phyloP scores from a whole-genome alignment of 202 grass and related monocot genomes.

The Brachypodium distachyon region DNA sequence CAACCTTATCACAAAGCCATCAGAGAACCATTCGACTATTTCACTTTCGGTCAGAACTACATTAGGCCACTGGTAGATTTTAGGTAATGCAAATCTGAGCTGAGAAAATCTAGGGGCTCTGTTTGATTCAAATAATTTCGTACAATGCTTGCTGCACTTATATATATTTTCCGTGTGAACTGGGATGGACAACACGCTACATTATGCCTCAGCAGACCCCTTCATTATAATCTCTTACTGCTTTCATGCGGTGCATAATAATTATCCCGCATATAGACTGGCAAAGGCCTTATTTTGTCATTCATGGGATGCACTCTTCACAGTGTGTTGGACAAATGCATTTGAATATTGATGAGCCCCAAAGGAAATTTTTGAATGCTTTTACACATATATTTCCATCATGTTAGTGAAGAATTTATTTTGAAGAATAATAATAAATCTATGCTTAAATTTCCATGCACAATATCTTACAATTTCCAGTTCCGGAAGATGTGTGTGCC shows the following conservation, averaged over 20 bases:
- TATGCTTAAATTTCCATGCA: not conserved
- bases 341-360: not conserved
- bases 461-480: not conserved
- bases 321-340: constrained; percentile 2
- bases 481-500: not conserved
- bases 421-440: not conserved
- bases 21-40: constrained; percentile 96
- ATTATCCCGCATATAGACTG: not conserved
- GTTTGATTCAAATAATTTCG: not conserved
- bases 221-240: not conserved
- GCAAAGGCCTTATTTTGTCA: not conserved
- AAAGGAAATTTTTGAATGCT: not conserved
- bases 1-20: constrained; percentile 83
- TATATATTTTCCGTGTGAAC: not conserved
- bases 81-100: constrained; percentile 56
- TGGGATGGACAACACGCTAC: not conserved
- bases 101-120: not conserved
- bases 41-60: constrained; percentile 97
- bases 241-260: not conserved
- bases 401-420: not conserved
- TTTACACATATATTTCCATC: not conserved
- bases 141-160: not conserved
- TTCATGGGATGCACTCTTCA: not conserved
- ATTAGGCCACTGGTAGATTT: constrained; percentile 76
- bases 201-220: not conserved